Base-by-base conservation (phyloP, 805 yeast genomes). In the Zygosaccharomyces bailii region DNA sequence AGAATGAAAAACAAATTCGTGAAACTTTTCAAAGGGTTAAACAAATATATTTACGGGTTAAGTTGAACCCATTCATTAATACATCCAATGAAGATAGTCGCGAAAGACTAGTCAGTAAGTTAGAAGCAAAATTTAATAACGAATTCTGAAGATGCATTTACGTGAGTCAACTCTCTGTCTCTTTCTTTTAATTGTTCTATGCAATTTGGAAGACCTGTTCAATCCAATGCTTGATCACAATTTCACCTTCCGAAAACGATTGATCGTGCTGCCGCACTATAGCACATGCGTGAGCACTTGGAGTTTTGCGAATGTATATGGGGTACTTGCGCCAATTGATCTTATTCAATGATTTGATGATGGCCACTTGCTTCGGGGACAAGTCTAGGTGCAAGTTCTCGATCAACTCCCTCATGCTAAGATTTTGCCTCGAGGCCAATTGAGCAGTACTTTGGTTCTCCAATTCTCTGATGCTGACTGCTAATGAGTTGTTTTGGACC, bases 261-360 rank as follows among this genome's bases (percentile, higher is more conserved):
- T 72, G 71, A 23, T 74, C 76, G 18, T 67, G 66, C 49, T 74
- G 78, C 39, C 95, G 73, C 34, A 82, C 86, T 46, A 87, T 84
- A 1, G 87, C 82, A 1, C 93, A 95, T 1, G 95, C 87, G 57
- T 87, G 96, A 1, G 95, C 76, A 34, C 80, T 76, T 39, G 72
- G 72, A 4, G 91, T 81, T 23, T 75, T 68, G 30, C 82, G 73
- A 46, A 87, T 83, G 47, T 82, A 74, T 20, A 87, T 73, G 0
- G 93, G 90, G 53, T 65, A 82, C 59, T 86, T 87, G 34, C 68
- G 61, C 95, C 95, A 88, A 1, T 67, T 56, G 4, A 86, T 60
- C 3, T 63, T 52, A 61, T 86, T 86, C 59, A 87, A 71, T 41
- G 73, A 71, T 21, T 65, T 65, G 24, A 84, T 72, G 33, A 85